A percentile compares a stretch with the other conserved stretches of the same genome.
phyloP scores from a whole-genome alignment of 345 rosid genomes.

The Mercurialis annua region DNA sequence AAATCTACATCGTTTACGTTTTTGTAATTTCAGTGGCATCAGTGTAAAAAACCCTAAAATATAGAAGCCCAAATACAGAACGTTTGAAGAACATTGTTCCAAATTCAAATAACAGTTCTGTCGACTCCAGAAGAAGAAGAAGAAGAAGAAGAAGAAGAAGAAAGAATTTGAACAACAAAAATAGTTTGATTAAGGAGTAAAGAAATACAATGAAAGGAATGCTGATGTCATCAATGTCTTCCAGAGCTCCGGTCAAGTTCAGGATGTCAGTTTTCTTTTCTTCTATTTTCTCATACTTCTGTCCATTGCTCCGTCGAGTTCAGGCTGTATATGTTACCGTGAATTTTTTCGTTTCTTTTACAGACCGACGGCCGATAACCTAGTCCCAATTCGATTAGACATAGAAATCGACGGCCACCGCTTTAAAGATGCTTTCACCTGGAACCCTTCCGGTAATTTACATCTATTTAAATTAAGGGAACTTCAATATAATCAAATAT shows the following conservation, averaged over 20 bases:
- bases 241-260: slow-evolving; percentile 68
- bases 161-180: too few relatives aligned
- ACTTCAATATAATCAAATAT: neutral
- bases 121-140: neutral
- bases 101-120: too few relatives aligned
- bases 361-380: slow-evolving; percentile 87
- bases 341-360: neutral
- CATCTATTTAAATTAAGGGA: neutral
- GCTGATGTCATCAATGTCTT: slow-evolving; percentile 38
- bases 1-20: too few relatives aligned
- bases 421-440: slow-evolving; percentile 85
- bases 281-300: slow-evolving; percentile 5
- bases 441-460: slow-evolving; percentile 82
- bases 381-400: slow-evolving; percentile 86
- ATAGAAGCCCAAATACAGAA: too few relatives aligned
- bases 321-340: neutral
- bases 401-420: slow-evolving; percentile 91
- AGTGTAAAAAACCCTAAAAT: too few relatives aligned
- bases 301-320: neutral
- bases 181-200: too few relatives aligned
- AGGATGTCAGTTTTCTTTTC: slow-evolving; percentile 52
- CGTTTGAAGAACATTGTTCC: too few relatives aligned
- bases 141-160: too few relatives aligned
- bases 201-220: slow-evolving; percentile 49
- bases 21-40: too few relatives aligned